Percentiles rank a stretch among this genome's conserved stretches.
These are phyloP conservation scores for Calendula officinalis DNA, from an alignment of 129 eudicot species.

Conservation along the genomic window DNA sequence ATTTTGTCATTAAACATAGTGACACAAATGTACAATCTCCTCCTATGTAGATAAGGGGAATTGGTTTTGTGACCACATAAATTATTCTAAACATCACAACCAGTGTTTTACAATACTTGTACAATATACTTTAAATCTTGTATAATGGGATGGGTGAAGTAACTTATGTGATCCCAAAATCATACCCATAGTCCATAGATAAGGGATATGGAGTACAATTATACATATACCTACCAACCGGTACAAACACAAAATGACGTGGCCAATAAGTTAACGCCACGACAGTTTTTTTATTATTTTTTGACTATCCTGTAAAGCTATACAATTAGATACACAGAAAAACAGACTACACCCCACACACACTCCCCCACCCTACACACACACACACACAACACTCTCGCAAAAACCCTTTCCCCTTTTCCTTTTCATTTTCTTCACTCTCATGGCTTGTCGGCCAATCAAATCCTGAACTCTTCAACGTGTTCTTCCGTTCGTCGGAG, in stretches of 20 bases:
- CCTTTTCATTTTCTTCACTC: slow-evolving; percentile 27
- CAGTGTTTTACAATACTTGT: too few relatives aligned
- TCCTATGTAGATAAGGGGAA: background rate
- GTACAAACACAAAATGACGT: slow-evolving; percentile 21
- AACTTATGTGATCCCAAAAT: too few relatives aligned
- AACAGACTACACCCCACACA: slow-evolving; percentile 15
- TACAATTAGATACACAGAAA: slow-evolving; percentile 8
- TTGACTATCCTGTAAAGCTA: slow-evolving; percentile 43
- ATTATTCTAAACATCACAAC: too few relatives aligned
- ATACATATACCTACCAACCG: background rate
- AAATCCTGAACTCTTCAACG: slow-evolving; percentile 15
- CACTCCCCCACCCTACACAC: slow-evolving; percentile 14
- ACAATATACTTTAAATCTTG: too few relatives aligned
- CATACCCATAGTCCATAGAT: too few relatives aligned
- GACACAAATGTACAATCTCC: too few relatives aligned
- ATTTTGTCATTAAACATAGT: too few relatives aligned
- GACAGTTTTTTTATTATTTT: slow-evolving; percentile 30
- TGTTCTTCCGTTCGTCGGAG: slow-evolving; percentile 26
- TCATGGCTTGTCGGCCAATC: slow-evolving; percentile 67
- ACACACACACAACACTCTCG: slow-evolving; percentile 6
- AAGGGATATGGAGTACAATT: too few relatives aligned
- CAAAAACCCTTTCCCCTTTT: slow-evolving; percentile 35
- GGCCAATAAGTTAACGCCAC: slow-evolving; percentile 39
- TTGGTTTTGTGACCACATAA: too few relatives aligned
- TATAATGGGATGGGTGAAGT: too few relatives aligned